Evolutionary conservation across 208 protist genomes (phyloP).

Genomic region (Crithidia sp.): DNA sequence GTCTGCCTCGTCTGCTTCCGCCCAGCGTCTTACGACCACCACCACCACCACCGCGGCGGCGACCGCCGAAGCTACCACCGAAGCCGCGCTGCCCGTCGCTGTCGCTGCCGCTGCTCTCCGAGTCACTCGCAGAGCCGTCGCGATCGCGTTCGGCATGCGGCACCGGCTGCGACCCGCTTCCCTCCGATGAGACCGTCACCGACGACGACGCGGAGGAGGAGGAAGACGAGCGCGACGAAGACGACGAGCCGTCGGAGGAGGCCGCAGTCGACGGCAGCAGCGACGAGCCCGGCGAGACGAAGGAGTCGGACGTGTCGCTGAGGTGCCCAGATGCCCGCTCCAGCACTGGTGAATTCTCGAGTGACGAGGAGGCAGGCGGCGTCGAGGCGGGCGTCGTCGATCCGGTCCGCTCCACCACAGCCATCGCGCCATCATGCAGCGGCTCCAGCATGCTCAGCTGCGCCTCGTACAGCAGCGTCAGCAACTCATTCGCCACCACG

Average conservation of each 20-base stretch:
- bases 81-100: not conserved
- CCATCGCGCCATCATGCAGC: slow-evolving; percentile 29
- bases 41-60: not conserved
- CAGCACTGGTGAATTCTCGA: not conserved
- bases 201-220: not conserved
- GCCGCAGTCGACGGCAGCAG: slow-evolving; percentile 5
- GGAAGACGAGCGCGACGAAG: not conserved
- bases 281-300: slow-evolving; percentile 5
- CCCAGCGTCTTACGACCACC: not conserved
- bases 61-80: not conserved
- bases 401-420: slow-evolving; percentile 13
- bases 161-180: not conserved
- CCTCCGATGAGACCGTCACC: slow-evolving; percentile 14
- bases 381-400: slow-evolving; percentile 16
- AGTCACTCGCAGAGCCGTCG: not conserved
- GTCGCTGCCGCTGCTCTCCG: not conserved
- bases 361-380: not conserved
- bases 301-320: slow-evolving; percentile 9
- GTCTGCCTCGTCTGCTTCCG: not conserved
- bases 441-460: slow-evolving; percentile 51
- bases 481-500: slow-evolving; percentile 54
- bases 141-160: not conserved
- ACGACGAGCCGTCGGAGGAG: not conserved
- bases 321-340: not conserved
- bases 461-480: slow-evolving; percentile 61